Percentiles rank a stretch among this genome's conserved stretches.
phyloP scores from a whole-genome alignment of 2,329 filamentous ascomycete genomes.

The Knoxdaviesia capensis region DNA sequence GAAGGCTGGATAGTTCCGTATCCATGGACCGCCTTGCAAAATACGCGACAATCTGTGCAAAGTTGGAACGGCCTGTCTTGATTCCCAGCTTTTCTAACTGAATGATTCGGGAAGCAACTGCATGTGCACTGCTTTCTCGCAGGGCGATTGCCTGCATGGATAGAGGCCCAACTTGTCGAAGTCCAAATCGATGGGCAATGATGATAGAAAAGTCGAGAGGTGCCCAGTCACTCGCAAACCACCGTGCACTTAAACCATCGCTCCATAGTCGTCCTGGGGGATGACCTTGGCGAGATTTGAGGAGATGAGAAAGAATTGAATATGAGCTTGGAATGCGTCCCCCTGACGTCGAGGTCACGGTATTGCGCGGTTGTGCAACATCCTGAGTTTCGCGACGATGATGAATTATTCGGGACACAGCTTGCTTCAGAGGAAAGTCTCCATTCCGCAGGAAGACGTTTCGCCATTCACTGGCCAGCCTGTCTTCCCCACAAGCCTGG shows the following conservation, averaged over 20 bases:
- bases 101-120: conserved; percentile 36
- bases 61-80: conserved; percentile 38
- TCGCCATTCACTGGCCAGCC: conserved; percentile 26
- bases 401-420: too few relatives aligned
- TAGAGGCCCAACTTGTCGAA: conserved; percentile 52
- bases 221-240: conserved; percentile 57
- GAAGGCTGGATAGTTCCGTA: conserved; percentile 21
- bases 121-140: conserved; percentile 34
- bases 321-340: too few relatives aligned
- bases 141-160: conserved; percentile 61
- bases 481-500: conserved; percentile 23
- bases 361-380: too few relatives aligned
- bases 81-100: conserved; percentile 44
- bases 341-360: too few relatives aligned
- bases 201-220: conserved; percentile 52
- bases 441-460: conserved; percentile 16
- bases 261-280: conserved; percentile 16
- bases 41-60: conserved; percentile 41
- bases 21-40: conserved; percentile 39
- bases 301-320: too few relatives aligned
- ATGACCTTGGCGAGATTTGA: too few relatives aligned
- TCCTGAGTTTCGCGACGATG: too few relatives aligned
- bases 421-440: conserved; percentile 16
- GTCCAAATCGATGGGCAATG: conserved; percentile 48
- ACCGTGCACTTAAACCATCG: conserved; percentile 54